Evolutionary conservation across 768 basidiomycete genomes (phyloP), one percentile per base, ranked within the genome.

Genomic region (Russula sp.): DNA sequence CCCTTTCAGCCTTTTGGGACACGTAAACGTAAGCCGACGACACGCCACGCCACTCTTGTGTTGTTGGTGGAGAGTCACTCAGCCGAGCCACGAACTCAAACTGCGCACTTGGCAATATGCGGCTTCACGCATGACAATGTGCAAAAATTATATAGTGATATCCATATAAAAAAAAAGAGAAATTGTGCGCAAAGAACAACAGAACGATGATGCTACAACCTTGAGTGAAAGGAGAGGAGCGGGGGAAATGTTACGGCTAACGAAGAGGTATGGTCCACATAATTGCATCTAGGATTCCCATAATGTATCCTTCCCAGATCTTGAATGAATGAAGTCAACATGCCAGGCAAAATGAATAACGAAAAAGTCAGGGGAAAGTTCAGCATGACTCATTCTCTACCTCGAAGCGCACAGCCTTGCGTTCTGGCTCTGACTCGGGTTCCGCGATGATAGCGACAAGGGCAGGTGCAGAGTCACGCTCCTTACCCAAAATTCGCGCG

Each of bases 361-460:
- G 29, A 5, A 18, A 3, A 11, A 7, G 20, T 10, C 3, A 7
- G 11, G 35, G 9, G 16, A 32, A 81, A 81, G 4, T 2, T n/a
- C 14, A 35, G 22, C 8, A 11, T 32, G 2, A 39, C 42, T 51
- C 58, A 18, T 34, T 45, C 9, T 56, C 51, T 16, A 54, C 57
- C 5, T 58, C 39, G n/a, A 65, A 65, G 29, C 64, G 64, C 46
- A 65, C 64, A 16, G 61, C 61, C 51, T 65, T 65, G 45, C 64
- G 62, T 16, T 63, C 61, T 4, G 56, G 56, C 34, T 29, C 61
- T 1, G 46, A 38, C 25, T 41, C 63, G 5, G 46, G 10, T 7
- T 53, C 59, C 0, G 53, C 53, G 5, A 57, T 22, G 18, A 52
- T 6, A 11, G 46, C 49, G 3, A 50, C 25, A 6, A 45, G 36